Conservation (phyloP, 257 asterid genomes). For the Nicotiana sylvestris region DNA sequence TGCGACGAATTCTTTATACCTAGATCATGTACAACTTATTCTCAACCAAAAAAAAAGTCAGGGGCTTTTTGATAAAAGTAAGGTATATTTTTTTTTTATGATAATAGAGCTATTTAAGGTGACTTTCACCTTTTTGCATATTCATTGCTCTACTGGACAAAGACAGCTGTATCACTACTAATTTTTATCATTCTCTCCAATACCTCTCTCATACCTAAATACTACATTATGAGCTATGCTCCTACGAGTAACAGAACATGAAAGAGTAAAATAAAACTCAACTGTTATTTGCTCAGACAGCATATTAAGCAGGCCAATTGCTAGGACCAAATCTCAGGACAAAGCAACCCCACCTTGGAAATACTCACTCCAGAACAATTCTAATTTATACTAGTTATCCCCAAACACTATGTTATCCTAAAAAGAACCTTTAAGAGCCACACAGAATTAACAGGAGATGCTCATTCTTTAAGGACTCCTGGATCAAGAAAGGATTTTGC, state of each 20-base stretch:
- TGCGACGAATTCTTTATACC: neutral
- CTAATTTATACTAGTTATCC: neutral
- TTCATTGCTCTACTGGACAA: neutral
- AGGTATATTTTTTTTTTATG: neutral
- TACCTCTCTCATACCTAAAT: neutral
- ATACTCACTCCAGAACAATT: neutral
- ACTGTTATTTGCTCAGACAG: neutral
- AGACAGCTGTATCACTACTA: neutral
- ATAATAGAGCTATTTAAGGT: neutral
- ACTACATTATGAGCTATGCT: neutral
- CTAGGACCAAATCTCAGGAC: neutral
- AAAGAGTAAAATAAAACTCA: neutral
- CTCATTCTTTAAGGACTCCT: neutral
- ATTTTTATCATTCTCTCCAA: neutral
- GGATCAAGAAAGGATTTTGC: neutral
- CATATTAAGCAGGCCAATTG: neutral
- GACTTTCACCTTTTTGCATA: neutral
- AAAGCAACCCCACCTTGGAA: neutral
- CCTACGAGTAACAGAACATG: neutral
- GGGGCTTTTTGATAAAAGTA: neutral
- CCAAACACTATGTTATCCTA: neutral
- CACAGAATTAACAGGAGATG: neutral
- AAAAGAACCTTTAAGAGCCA: neutral
- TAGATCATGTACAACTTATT: neutral
- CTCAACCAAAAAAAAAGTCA: neutral